Percentiles rank a stretch among this genome's conserved stretches.
phyloP scores from a whole-genome alignment of 805 yeast genomes.

The Saccharomycopsis sp. region DNA sequence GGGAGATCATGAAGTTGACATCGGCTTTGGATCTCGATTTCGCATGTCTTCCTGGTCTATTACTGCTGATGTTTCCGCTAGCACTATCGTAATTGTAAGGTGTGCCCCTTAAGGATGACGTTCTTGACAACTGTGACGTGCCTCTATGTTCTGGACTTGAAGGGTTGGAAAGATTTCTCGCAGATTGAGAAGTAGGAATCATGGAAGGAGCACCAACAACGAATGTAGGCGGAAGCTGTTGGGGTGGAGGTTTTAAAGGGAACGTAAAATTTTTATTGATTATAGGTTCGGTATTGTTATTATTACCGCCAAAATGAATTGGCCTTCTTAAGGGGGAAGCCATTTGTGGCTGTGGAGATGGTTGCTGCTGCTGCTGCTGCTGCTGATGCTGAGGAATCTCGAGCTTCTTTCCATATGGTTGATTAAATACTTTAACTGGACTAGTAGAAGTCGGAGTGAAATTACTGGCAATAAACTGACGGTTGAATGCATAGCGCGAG shows the following conservation, averaged over 20 bases:
- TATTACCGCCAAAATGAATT: background rate
- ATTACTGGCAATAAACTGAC: background rate
- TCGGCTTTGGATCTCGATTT: constrained; percentile 17
- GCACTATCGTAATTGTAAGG: background rate
- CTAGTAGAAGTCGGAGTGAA: background rate
- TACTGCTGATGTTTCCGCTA: background rate
- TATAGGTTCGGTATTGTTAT: background rate
- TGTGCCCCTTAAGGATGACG: background rate
- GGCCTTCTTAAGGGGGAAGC: background rate
- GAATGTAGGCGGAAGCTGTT: background rate
- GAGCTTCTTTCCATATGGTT: background rate
- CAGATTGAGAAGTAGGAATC: background rate
- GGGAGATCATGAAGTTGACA: constrained; percentile 17
- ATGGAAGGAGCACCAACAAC: background rate
- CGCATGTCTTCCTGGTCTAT: constrained; percentile 3
- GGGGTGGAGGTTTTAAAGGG: background rate
- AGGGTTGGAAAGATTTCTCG: background rate
- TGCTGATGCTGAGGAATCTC: background rate
- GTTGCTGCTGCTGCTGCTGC: too few relatives aligned
- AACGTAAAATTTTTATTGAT: background rate
- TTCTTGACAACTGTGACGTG: background rate
- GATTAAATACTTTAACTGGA: background rate
- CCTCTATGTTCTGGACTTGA: constrained; percentile 1
- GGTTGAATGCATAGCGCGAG: background rate
- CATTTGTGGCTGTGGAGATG: background rate